Conservation (phyloP, 768 basidiomycete species). For the Tylopilus sp. region DNA sequence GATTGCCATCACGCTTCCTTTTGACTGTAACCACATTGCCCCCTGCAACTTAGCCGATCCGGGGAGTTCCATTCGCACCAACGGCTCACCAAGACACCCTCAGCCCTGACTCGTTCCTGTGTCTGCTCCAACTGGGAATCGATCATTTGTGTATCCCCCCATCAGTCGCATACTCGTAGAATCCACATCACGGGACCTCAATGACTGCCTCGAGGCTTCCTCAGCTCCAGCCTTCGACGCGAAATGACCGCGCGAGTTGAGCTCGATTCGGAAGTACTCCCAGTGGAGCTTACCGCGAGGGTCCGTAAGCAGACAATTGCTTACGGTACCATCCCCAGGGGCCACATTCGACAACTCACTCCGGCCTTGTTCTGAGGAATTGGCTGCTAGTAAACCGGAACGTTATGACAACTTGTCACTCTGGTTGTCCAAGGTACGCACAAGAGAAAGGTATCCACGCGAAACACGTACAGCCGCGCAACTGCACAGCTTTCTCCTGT, state of each 20-base stretch:
- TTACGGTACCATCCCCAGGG: neutral
- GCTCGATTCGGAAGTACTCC: neutral
- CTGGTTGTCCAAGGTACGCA: neutral
- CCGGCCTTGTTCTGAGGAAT: neutral
- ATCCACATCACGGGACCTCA: constrained; percentile 24
- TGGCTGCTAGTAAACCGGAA: neutral
- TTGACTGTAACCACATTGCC: constrained; percentile 8
- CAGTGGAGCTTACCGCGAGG: neutral
- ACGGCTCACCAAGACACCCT: constrained; percentile 9
- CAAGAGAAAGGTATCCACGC: neutral
- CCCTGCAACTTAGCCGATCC: constrained; percentile 18
- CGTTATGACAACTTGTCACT: constrained; percentile 2
- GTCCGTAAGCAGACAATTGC: neutral
- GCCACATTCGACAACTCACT: neutral
- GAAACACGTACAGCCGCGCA: constrained; percentile 12
- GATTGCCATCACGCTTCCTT: neutral
- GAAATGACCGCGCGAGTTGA: constrained; percentile 25
- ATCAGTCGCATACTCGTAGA: constrained; percentile 12
- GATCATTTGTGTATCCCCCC: constrained; percentile 9
- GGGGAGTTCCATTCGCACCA: constrained; percentile 9
- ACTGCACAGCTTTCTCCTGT: constrained; percentile 2
- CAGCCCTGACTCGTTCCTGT: constrained; percentile 19
- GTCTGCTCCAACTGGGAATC: constrained; percentile 5
- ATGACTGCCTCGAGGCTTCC: constrained; percentile 27
- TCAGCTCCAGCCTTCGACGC: constrained; percentile 17